These are phyloP conservation scores for Mortierella sp. DNA, from an alignment of 371 early-diverging fungal species.

Conservation along the genomic window DNA sequence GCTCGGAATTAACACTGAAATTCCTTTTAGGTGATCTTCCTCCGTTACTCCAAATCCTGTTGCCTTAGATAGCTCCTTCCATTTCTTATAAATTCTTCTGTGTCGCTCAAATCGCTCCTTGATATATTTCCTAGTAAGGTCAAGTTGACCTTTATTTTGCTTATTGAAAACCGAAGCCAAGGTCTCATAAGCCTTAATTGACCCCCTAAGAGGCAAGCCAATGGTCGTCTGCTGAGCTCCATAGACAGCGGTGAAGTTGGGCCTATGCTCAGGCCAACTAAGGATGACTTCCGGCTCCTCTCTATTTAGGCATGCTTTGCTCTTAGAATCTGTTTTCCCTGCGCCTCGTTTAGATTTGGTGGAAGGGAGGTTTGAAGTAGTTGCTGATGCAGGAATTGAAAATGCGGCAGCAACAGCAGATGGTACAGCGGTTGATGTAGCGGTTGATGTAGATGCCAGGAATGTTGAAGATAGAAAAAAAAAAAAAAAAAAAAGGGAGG, in stretches of 20 bases:
- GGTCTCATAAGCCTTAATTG: not conserved
- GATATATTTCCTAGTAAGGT: not conserved
- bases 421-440: not conserved
- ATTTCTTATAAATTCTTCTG: not conserved
- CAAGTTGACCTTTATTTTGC: not conserved
- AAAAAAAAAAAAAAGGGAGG: no score
- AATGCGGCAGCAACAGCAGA: not conserved
- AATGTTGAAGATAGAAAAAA: no score
- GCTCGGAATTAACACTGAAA: not conserved
- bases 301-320: conserved; percentile 3
- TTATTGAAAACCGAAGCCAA: not conserved
- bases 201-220: not conserved
- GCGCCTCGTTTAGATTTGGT: not conserved
- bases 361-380: not conserved
- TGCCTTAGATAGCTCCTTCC: not conserved
- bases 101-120: conserved; percentile 1
- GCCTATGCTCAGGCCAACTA: not conserved
- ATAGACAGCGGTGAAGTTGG: not conserved
- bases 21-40: not conserved
- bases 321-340: not conserved
- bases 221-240: not conserved
- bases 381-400: not conserved
- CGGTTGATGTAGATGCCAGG: no score
- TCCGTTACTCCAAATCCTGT: not conserved
- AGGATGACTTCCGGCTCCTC: not conserved